Percentiles rank a stretch among this genome's conserved stretches.
These are phyloP conservation scores for Mucor lusitanicus DNA, from an alignment of 371 early-diverging fungal species.

Conservation along the genomic window DNA sequence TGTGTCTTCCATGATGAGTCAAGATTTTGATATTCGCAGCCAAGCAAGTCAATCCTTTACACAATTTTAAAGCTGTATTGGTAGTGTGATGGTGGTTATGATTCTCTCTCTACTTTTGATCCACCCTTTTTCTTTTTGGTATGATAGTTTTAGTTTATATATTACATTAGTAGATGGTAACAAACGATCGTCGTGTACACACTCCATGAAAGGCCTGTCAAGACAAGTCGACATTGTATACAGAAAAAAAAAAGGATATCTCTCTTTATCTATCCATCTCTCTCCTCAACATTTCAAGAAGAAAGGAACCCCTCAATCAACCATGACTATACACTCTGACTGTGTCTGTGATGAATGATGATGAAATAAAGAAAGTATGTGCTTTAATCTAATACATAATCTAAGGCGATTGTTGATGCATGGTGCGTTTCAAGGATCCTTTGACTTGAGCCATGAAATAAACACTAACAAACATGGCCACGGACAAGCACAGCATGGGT, in stretches of 20 bases:
- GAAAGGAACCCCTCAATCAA: too few relatives aligned
- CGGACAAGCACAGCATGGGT: slow-evolving; percentile 33
- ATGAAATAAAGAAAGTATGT: neutral
- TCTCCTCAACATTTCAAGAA: too few relatives aligned
- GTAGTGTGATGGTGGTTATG: neutral
- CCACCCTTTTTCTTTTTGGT: neutral
- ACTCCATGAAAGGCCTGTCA: too few relatives aligned
- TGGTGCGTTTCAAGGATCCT: slow-evolving; percentile 38
- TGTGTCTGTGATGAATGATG: too few relatives aligned
- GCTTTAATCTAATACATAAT: neutral
- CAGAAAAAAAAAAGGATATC: too few relatives aligned
- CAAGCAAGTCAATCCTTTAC: slow-evolving; percentile 54
- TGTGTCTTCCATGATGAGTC: slow-evolving; percentile 47
- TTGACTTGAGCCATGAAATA: slow-evolving; percentile 31
- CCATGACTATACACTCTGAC: too few relatives aligned
- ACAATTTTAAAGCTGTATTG: slow-evolving; percentile 33
- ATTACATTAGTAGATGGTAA: too few relatives aligned
- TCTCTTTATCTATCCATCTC: too few relatives aligned
- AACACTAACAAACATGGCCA: slow-evolving; percentile 26
- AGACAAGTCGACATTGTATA: too few relatives aligned
- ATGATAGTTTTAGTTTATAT: too few relatives aligned
- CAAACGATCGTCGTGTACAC: too few relatives aligned
- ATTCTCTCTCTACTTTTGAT: neutral
- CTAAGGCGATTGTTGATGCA: slow-evolving; percentile 4
- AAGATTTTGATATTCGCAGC: slow-evolving; percentile 54